A percentile compares a stretch with the other conserved stretches of the same genome.
Evolutionary conservation across 2,329 filamentous ascomycete genomes (phyloP).

Genomic region (Sclerotinia glacialis): DNA sequence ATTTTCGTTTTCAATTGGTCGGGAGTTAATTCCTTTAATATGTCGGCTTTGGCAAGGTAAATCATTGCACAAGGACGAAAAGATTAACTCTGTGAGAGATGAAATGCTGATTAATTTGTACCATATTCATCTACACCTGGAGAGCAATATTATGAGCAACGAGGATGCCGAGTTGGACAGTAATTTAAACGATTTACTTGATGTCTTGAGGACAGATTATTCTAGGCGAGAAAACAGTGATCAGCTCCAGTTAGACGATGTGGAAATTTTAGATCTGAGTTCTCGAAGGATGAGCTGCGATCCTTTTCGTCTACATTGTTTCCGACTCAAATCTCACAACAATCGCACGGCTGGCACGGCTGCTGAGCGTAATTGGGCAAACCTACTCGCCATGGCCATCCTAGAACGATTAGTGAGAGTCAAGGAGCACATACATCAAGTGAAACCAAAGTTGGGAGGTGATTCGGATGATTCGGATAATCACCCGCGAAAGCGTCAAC

Average conservation of each 20-base stretch:
- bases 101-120: constrained; percentile 75
- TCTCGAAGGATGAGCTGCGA: constrained; percentile 16
- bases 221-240: constrained; percentile 66
- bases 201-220: constrained; percentile 77
- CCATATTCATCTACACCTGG: constrained; percentile 60
- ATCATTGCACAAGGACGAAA: constrained; percentile 56
- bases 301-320: constrained; percentile 49
- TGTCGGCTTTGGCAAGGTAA: constrained; percentile 76
- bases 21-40: constrained; percentile 65
- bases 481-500: constrained; percentile 38
- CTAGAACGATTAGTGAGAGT: constrained; percentile 46
- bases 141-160: constrained; percentile 51
- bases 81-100: constrained; percentile 60
- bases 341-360: constrained; percentile 41
- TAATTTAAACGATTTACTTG: constrained; percentile 63
- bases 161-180: constrained; percentile 36
- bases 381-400: constrained; percentile 57
- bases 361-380: constrained; percentile 56
- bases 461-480: constrained; percentile 25
- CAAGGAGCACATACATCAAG: constrained; percentile 24
- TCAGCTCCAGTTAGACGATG: constrained; percentile 73
- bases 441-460: constrained; percentile 18
- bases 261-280: constrained; percentile 49
- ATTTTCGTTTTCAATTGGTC: constrained; percentile 58
- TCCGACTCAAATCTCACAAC: constrained; percentile 54